These are phyloP conservation scores for Tubosaeta sp. DNA, from an alignment of 768 basidiomycete genomes.

Conservation along the genomic window DNA sequence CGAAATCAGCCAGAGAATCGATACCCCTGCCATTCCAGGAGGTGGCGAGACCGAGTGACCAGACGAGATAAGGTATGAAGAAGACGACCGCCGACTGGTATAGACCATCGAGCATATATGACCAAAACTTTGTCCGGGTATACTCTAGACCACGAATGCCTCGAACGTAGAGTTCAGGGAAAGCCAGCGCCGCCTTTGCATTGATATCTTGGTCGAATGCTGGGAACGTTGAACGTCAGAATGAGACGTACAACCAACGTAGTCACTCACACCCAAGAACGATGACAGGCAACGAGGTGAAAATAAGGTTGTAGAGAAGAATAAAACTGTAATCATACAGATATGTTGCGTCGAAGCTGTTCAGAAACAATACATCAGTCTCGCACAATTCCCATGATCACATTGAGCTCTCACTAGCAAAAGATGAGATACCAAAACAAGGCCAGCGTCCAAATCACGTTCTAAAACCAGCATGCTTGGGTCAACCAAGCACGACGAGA, in stretches of 20 bases:
- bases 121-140: constrained; percentile 88
- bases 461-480: constrained; percentile 38
- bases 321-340: constrained; percentile 94
- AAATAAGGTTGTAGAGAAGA: constrained; percentile 84
- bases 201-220: constrained; percentile 97
- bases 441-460: constrained; percentile 89
- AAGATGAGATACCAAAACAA: constrained; percentile 94
- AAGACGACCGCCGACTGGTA: constrained; percentile 89
- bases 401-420: constrained; percentile 54
- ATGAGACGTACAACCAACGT: neutral
- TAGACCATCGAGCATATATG: constrained; percentile 90
- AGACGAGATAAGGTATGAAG: constrained; percentile 78
- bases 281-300: constrained; percentile 92
- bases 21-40: constrained; percentile 81
- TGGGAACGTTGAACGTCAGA: constrained; percentile 8
- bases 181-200: constrained; percentile 82
- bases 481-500: neutral
- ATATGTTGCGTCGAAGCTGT: constrained; percentile 90
- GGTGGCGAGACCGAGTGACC: constrained; percentile 57
- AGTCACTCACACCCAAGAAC: constrained; percentile 70
- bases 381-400: neutral
- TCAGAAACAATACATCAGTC: constrained; percentile 15
- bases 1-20: constrained; percentile 80
- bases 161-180: constrained; percentile 92
- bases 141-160: constrained; percentile 94